Base-by-base conservation (phyloP, 164 flowering plant genomes). In the Liquidambar formosana region DNA sequence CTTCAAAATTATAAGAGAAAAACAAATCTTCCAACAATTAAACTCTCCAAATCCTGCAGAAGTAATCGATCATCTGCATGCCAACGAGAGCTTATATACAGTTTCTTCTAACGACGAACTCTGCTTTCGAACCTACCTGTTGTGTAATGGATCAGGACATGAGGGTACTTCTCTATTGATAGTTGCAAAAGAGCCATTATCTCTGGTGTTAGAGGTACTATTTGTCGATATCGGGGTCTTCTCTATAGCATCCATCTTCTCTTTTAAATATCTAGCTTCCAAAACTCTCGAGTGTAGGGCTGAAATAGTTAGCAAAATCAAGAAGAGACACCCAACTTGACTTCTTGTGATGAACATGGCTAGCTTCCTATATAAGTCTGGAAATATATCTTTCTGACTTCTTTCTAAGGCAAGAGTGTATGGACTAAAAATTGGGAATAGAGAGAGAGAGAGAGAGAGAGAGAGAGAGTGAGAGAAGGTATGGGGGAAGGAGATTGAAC, bases 141-240 rank as follows among this genome's bases (percentile, higher is more conserved):
- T 83, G 73, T 83, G 82, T 28, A 82, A 33, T 1, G 86, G 86
- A 63, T 82, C 83, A 54, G 86, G 82, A 65, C 71, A 56, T 21
- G 82, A 78, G n/a, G 86, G 83, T 0, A 80, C 82, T 52, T 53
- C 70, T 73, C 83, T 76, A 2, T 78, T 68, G 57, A 62, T 54
- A 2, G 69, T 57, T n/a, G 76, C 75, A 67, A 75, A 69, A 47
- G 53, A 76, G 46, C 63, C 81, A 27, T 63, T 70, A 66, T 64
- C 67, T 10, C 44, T 69, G 23, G 4, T 19, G 23, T 18, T n/a
- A 52, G 54, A 41, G 22, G 23, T 14, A 25, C 18, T 41, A 10
- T 57, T 13, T 12, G 56, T 48, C 77, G 69, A 38, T 5, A 21
- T 8, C 27, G n/a, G 51, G 4, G 46, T 18, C 45, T 41, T 65